phyloP scores from a whole-genome alignment of 139 green algal species.

The Trebouxia sp. region DNA sequence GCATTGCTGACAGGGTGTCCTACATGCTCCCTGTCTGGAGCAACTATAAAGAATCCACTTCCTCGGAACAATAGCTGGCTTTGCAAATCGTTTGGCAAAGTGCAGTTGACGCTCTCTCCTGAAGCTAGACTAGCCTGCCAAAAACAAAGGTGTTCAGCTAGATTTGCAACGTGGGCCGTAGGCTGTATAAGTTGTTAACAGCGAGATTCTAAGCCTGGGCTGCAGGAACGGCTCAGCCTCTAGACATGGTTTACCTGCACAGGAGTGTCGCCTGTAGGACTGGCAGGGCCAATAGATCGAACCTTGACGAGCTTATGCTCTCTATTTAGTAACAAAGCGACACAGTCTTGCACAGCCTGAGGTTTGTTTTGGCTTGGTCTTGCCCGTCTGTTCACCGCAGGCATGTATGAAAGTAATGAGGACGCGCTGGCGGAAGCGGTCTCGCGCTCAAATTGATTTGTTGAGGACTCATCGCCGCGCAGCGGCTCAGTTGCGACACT shows the following conservation, averaged over 20 bases:
- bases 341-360: neutral
- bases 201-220: no score
- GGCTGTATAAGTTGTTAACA: no score
- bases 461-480: no score
- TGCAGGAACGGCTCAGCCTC: no score
- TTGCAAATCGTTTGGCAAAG: neutral
- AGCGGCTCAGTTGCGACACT: no score
- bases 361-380: neutral
- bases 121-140: neutral
- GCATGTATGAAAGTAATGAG: neutral
- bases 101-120: neutral
- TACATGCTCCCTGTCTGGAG: no score
- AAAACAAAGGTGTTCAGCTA: neutral
- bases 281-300: neutral
- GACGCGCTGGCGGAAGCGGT: neutral
- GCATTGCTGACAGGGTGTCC: no score
- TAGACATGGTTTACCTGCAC: constrained; percentile 4
- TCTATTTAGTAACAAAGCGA: neutral
- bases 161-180: no score
- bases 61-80: neutral
- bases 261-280: neutral
- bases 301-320: constrained; percentile 11
- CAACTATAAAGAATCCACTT: constrained; percentile 3
- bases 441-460: no score
- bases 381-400: neutral